phyloP scores from a whole-genome alignment of 805 yeast species.

The Pichia ethanolica region DNA sequence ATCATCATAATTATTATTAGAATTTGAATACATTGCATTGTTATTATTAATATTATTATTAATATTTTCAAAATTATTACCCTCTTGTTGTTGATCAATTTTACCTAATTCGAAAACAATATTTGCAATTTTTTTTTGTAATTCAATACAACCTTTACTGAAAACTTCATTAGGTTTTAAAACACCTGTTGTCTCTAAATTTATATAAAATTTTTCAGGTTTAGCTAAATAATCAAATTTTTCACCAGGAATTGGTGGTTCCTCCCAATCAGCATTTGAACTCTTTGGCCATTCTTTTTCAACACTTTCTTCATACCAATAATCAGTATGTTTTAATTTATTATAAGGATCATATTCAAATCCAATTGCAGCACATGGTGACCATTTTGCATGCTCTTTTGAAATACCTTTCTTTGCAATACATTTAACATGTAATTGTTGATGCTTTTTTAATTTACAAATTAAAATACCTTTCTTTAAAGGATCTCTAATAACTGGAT shows the following conservation, averaged over 20 bases:
- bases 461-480: conserved; percentile 79
- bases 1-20: conserved; percentile 12
- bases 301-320: conserved; percentile 89
- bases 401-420: conserved; percentile 97
- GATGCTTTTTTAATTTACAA: conserved; percentile 87
- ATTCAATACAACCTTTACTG: conserved; percentile 69
- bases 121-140: conserved; percentile 87
- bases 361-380: conserved; percentile 91
- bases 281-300: conserved; percentile 91
- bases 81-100: conserved; percentile 24
- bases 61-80: neutral
- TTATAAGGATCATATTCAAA: conserved; percentile 99
- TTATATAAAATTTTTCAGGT: conserved; percentile 77
- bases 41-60: neutral
- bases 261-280: conserved; percentile 90
- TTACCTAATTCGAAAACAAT: conserved; percentile 63
- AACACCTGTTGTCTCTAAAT: conserved; percentile 88
- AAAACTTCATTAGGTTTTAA: conserved; percentile 87
- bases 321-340: conserved; percentile 89
- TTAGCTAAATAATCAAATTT: conserved; percentile 76
- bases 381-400: conserved; percentile 98
- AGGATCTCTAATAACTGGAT: conserved; percentile 77
- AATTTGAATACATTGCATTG: conserved; percentile 12
- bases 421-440: conserved; percentile 81
- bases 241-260: conserved; percentile 84